Conservation (phyloP, 2,329 filamentous ascomycete genomes). For the Amylocarpus encephaloides region DNA sequence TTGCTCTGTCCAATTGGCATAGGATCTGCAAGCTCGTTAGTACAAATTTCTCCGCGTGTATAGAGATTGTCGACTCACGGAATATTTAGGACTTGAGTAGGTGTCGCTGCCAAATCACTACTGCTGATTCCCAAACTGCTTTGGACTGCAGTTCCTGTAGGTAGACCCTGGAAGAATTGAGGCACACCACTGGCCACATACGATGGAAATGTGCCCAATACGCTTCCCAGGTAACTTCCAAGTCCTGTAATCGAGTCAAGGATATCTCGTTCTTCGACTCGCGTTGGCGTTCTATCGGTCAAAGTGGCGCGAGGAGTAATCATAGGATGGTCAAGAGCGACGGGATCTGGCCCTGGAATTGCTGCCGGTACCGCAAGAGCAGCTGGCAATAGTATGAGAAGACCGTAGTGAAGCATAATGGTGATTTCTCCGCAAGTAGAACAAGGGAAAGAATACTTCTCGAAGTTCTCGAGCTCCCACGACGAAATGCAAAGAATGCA, state of each 20-base stretch:
- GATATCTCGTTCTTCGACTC: constrained; percentile 38
- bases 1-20: constrained; percentile 72
- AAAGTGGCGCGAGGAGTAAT: constrained; percentile 42
- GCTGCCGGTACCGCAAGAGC: constrained; percentile 24
- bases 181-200: constrained; percentile 59
- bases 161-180: constrained; percentile 61
- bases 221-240: constrained; percentile 43
- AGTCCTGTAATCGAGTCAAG: constrained; percentile 43
- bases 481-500: background rate
- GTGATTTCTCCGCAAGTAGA: background rate
- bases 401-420: constrained; percentile 1
- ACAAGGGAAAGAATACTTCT: background rate
- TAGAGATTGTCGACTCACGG: constrained; percentile 38
- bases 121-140: constrained; percentile 55
- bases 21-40: constrained; percentile 37
- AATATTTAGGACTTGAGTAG: constrained; percentile 65
- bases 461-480: background rate
- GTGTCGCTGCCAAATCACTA: constrained; percentile 51
- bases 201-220: constrained; percentile 50
- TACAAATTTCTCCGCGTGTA: background rate
- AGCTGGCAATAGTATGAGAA: constrained; percentile 20
- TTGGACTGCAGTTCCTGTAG: constrained; percentile 53
- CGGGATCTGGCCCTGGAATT: constrained; percentile 22
- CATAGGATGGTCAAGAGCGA: constrained; percentile 34
- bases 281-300: constrained; percentile 33